Evolutionary conservation across 768 basidiomycete genomes (phyloP), one percentile per base, ranked within the genome.

Genomic region (Termitomyces sp.): DNA sequence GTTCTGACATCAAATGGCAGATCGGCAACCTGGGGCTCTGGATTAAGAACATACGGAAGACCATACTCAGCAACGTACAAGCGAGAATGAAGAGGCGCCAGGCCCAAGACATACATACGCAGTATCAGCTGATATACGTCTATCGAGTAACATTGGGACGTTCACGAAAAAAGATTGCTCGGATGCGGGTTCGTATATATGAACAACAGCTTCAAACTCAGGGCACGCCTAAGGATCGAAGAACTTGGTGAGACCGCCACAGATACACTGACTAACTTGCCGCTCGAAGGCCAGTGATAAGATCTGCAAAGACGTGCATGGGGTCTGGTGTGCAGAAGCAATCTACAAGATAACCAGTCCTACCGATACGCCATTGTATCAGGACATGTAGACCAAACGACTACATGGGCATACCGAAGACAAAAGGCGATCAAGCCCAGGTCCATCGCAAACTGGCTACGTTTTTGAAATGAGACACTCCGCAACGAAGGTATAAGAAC

Each of bases 91-190:
- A 20, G 59, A 54, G 4, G 59, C 62, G n/a, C 62, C 61, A 58
- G 51, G 51, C 11, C 52, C 50, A 44, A 68, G 61, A 20, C 55
- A 47, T 22, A 69, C 59, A 39, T 68, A 67, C 9, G 60, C 56
- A 42, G 57, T 22, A 51, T 47, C 16, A 37, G 44, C 33, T 46
- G 27, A 15, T 30, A 44, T 39, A 22, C 15, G 36, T 48, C 44
- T 53, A 42, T 27, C 22, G 3, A 61, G 46, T 6, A 75, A 66
- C 39, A 73, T 62, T 2, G 55, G 54, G 30, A 63, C 57, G 63
- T 86, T 84, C 33, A 85, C 75, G 58, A 87, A 74, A 67, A 87
- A 85, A 2, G 81, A 79, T 63, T 87, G 85, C 15, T 73, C 70
- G 4, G 80, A 76, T 34, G 63, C 52, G 12, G 75, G 59, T 30